Evolutionary conservation across 2,329 filamentous ascomycete genomes (phyloP).

Genomic region (Trichoderma endophyticum): DNA sequence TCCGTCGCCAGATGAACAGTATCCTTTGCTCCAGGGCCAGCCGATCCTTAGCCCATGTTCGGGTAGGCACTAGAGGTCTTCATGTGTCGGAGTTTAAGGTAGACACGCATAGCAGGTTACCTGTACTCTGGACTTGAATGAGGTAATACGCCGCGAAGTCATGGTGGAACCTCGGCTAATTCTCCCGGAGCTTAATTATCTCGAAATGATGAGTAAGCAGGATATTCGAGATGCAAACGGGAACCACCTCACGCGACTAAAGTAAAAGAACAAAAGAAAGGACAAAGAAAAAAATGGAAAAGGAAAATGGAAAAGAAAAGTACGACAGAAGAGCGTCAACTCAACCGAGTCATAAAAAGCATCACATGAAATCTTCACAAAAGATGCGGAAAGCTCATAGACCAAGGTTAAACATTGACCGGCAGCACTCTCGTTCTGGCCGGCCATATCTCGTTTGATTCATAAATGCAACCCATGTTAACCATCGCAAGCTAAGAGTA

Average conservation of each 20-base stretch:
- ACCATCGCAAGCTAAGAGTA: constrained; percentile 15
- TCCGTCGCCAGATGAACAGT: neutral
- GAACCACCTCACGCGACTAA: neutral
- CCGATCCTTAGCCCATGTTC: neutral
- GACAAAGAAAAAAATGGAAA: no score
- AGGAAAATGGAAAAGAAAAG: neutral
- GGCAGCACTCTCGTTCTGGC: neutral
- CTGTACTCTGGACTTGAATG: neutral
- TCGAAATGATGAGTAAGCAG: neutral
- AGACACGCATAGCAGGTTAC: constrained; percentile 3
- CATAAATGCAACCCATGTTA: constrained; percentile 9
- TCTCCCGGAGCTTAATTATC: neutral
- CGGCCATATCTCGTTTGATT: neutral
- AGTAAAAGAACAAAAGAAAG: neutral
- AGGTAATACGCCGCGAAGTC: neutral
- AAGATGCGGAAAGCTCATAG: neutral
- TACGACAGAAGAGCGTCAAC: neutral
- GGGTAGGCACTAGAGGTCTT: neutral
- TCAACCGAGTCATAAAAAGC: neutral
- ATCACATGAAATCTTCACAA: neutral
- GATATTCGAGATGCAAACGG: neutral
- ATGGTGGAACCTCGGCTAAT: constrained; percentile 35
- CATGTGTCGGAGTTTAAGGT: neutral
- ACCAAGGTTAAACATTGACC: neutral
- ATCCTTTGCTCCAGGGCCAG: neutral